These are phyloP conservation scores for Hypoxylon subgilvum DNA, from an alignment of 495 filamentous ascomycete species.

Conservation along the genomic window DNA sequence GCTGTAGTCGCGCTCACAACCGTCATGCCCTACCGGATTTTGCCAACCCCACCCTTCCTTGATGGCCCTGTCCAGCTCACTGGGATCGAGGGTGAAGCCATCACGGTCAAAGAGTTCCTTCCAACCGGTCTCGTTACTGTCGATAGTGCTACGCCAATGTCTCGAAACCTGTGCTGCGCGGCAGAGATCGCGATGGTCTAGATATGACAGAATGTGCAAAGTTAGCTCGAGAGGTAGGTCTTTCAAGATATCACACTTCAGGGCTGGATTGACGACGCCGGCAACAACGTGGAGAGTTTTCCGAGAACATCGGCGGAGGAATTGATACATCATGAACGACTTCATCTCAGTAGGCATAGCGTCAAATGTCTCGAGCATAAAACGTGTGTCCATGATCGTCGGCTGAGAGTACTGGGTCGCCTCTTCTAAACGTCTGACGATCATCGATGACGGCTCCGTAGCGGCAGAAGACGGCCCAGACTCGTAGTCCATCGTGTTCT, in stretches of 20 bases:
- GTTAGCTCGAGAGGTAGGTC: conserved; percentile 86
- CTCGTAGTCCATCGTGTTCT: conserved; percentile 33
- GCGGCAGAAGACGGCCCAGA: conserved; percentile 15
- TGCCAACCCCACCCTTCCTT: conserved; percentile 99
- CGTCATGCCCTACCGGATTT: conserved; percentile 74
- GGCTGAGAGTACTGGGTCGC: conserved; percentile 29
- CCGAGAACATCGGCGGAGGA: conserved; percentile 85
- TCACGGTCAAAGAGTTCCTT: conserved; percentile 89
- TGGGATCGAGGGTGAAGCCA: conserved; percentile 76
- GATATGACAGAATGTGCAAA: conserved; percentile 82
- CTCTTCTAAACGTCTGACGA: conserved; percentile 23
- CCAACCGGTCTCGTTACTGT: conserved; percentile 93
- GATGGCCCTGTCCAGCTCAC: conserved; percentile 85
- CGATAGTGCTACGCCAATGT: conserved; percentile 86
- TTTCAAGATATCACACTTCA: conserved; percentile 90
- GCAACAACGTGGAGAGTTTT: conserved; percentile 91
- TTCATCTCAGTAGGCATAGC: conserved; percentile 86
- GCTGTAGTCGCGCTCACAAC: conserved; percentile 81
- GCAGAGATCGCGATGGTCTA: conserved; percentile 87
- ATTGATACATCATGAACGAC: conserved; percentile 93
- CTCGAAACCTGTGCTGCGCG: conserved; percentile 92
- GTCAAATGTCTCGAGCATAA: conserved; percentile 89
- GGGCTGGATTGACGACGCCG: conserved; percentile 90
- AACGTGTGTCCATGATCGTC: conserved; percentile 72
- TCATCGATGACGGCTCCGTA: conserved; percentile 22